Base-by-base conservation (phyloP, 305 asterid species). In the Lippia alba region DNA sequence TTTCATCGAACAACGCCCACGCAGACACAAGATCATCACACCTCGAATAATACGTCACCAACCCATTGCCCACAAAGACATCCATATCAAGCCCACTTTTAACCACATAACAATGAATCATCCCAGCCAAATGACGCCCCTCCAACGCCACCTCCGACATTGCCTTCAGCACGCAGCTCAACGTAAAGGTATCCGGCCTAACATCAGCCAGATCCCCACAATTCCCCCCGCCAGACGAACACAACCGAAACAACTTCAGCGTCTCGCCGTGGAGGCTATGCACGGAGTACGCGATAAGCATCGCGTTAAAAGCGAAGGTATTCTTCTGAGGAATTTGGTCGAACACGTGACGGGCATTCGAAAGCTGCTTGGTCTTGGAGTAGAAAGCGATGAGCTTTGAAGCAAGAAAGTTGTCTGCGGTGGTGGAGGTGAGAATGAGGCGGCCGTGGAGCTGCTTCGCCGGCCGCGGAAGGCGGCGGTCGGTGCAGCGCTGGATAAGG, bases 101-200 rank as follows among this genome's bases (percentile, higher is more conserved):
- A 8, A 76, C 18, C 59, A 84, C 89, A 71, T 78, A 89, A 66
- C 91, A 84, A 78, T 91, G 98, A 36, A 89, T 70, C 76, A 76
- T 78, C 44, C 81, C 76, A 36, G 83, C 74, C 53, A 45, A 68
- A 48, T 53, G 11, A 1, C 80, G 75, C 46, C 82, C 69, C 44
- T 67, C 57, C 71, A 64, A 40, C 12, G 67, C 84, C 82, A 87
- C 70, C 74, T 80, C 96, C 30, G 92, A 67, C 82, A 85, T 80
- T 5, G 96, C 84, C 85, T 93, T 93, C n/a, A 93, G 78, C 66
- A 79, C 92, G 51, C 94, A 85, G 49, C 97, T 86, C 58, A 91
- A 58, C 3, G 97, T 87, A 67, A 81, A 85, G 78, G 81, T 74
- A 76, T 91, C 96, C 4, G 96, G 94, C 54, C 66, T 74, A 34